Base-by-base conservation (phyloP, 108 stramenopile genomes). In the Cyclotella kingstonii region DNA sequence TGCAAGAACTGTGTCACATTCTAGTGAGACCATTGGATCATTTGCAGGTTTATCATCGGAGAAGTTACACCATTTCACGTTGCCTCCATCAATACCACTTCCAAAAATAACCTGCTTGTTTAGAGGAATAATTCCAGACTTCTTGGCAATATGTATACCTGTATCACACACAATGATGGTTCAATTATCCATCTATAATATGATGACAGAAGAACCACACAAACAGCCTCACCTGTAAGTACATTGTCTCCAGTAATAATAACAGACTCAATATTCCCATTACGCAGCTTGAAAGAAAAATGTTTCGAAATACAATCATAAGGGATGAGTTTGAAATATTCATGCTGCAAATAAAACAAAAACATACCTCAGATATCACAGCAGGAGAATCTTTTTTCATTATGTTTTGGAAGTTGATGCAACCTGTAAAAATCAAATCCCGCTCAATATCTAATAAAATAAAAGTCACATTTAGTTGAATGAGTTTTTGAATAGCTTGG, bases 221-320 rank as follows among this genome's bases (percentile, higher is more conserved):
- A n/a, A n/a, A n/a, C n/a, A n/a, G 5, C 46, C 42, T 34, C 38
- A 48, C 60, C 65, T n/a, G 81, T 84, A 18, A 84, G 55, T 34
- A 77, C 63, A 42, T 68, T 80, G 49, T 87, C 86, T 17, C 86
- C 86, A 8, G 86, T 84, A 0, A 87, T 62, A 55, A 87, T 84
- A 7, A 58, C 68, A 54, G 65, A 61, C 5, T 51, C 52, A 29
- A 87, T 68, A 11, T 80, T 76, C 41, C 83, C 86, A 45, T 54
- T 64, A 0, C 33, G 36, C 21, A 87, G 72, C 39, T 84, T 14
- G 2, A 15, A 27, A 51, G 1, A 15, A 27, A 3, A 51, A 2
- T 6, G 4, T 15, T 29, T 2, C n/a, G 2, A 29, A 51, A 14
- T 11, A 9, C 5, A 1, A 1, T 4, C 7, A 1, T 27, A 26